Evolutionary conservation across 1,284 basidiomycete genomes (phyloP).

Genomic region (Puccinia polysora): DNA sequence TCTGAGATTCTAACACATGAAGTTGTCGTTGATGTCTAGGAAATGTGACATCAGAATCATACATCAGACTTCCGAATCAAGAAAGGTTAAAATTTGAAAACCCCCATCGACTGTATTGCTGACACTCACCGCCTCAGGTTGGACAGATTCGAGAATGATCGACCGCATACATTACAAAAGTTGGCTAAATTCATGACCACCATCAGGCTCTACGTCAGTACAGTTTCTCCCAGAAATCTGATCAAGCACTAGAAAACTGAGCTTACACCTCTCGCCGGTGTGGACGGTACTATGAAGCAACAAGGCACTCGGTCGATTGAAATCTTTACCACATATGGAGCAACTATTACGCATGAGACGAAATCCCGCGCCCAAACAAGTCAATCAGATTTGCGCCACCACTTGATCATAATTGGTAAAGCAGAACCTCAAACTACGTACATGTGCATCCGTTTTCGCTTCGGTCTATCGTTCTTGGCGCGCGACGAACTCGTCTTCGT

Average conservation of each 20-base stretch:
- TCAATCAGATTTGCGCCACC: not conserved
- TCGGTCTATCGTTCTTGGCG: slow-evolving; percentile 23
- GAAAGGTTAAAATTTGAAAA: no score
- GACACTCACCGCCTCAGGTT: slow-evolving; percentile 25
- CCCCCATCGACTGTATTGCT: not conserved
- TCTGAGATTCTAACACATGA: slow-evolving; percentile 41
- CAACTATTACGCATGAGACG: slow-evolving; percentile 12
- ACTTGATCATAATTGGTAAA: not conserved
- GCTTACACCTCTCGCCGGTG: slow-evolving; percentile 39
- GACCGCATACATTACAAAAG: slow-evolving; percentile 38
- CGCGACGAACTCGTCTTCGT: not conserved
- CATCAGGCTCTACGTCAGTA: not conserved
- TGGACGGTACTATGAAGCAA: slow-evolving; percentile 34
- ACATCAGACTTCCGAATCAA: not conserved
- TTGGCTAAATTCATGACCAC: slow-evolving; percentile 13
- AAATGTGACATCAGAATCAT: not conserved
- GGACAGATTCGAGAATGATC: slow-evolving; percentile 35
- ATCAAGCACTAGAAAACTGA: not conserved
- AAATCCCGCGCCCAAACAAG: not conserved
- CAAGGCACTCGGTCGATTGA: slow-evolving; percentile 39
- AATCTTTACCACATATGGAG: slow-evolving; percentile 32
- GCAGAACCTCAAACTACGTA: not conserved
- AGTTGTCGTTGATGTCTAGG: slow-evolving; percentile 38
- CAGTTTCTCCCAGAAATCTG: not conserved
- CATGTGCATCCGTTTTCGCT: slow-evolving; percentile 36